A percentile compares a stretch with the other conserved stretches of the same genome.
These are phyloP conservation scores for Metarhizium anisopliae DNA, from an alignment of 2,329 filamentous ascomycete species.

Conservation along the genomic window DNA sequence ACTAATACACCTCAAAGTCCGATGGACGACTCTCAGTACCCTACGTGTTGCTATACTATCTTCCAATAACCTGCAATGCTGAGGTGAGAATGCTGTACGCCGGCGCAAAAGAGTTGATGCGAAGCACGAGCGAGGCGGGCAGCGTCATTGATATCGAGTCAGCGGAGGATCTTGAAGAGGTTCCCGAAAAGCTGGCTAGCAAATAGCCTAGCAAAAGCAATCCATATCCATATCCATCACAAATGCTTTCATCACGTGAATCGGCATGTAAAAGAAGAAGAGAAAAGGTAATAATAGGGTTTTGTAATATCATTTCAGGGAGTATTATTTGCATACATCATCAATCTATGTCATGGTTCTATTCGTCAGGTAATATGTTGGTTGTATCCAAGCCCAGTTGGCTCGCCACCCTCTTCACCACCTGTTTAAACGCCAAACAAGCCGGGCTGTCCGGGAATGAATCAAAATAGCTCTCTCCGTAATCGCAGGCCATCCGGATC, in stretches of 20 bases:
- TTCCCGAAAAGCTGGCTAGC: conserved; percentile 54
- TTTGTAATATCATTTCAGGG: background rate
- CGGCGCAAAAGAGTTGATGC: conserved; percentile 90
- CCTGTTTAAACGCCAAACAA: conserved; percentile 68
- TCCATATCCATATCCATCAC: background rate
- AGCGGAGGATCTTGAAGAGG: conserved; percentile 71
- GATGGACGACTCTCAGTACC: conserved; percentile 81
- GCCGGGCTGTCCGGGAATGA: conserved; percentile 89
- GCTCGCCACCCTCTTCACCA: conserved; percentile 64
- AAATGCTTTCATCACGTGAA: background rate
- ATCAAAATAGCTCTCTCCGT: conserved; percentile 94
- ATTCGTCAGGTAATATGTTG: conserved; percentile 36
- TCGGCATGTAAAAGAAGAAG: background rate
- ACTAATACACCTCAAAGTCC: conserved; percentile 37
- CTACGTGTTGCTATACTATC: conserved; percentile 91
- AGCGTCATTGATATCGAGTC: conserved; percentile 77
- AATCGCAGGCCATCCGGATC: conserved; percentile 95
- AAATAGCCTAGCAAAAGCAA: conserved; percentile 12
- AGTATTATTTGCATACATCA: conserved; percentile 6
- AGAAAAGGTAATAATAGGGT: no score
- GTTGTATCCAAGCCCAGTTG: conserved; percentile 56
- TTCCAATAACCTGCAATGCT: conserved; percentile 83
- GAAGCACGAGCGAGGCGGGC: conserved; percentile 84
- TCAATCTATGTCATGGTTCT: conserved; percentile 11
- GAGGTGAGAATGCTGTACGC: conserved; percentile 91